phyloP scores from a whole-genome alignment of 1,139 yeast species.

The Yamadazyma atmosphaerica region DNA sequence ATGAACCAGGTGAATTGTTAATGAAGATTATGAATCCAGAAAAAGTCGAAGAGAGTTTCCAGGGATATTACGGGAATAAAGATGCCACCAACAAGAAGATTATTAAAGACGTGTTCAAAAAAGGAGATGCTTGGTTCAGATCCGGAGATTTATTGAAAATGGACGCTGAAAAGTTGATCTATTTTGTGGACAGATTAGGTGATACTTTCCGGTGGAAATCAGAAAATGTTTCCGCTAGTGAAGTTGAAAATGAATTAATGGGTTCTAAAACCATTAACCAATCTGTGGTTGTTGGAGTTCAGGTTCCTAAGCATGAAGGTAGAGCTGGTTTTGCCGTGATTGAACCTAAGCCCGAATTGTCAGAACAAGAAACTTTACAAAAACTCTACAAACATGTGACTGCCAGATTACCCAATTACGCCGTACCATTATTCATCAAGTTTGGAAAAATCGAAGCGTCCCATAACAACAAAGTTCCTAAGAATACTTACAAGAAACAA shows the following conservation, averaged over 20 bases:
- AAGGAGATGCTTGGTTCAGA: conserved; percentile 92
- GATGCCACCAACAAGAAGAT: conserved; percentile 79
- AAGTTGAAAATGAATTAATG: conserved; percentile 75
- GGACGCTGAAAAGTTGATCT: conserved; percentile 70
- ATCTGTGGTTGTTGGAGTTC: conserved; percentile 86
- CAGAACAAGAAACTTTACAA: conserved; percentile 30
- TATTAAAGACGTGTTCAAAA: conserved; percentile 65
- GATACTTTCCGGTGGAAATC: conserved; percentile 98
- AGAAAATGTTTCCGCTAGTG: conserved; percentile 92
- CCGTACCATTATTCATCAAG: conserved; percentile 82
- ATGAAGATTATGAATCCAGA: conserved; percentile 71
- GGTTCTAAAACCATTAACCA: conserved; percentile 60
- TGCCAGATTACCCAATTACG: conserved; percentile 73
- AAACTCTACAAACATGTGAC: conserved; percentile 36
- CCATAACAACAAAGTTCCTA: conserved; percentile 86
- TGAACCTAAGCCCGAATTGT: conserved; percentile 46
- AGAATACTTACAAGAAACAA: conserved; percentile 74
- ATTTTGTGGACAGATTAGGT: conserved; percentile 90
- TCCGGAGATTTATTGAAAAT: conserved; percentile 79
- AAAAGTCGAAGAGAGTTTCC: conserved; percentile 71
- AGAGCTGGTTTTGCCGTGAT: conserved; percentile 89
- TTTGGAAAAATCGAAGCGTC: conserved; percentile 61
- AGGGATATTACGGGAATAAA: conserved; percentile 84
- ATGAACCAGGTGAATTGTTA: conserved; percentile 86
- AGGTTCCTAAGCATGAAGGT: conserved; percentile 88